Conservation (phyloP, 495 filamentous ascomycete genomes). For the Mycothermus thermophilus region DNA sequence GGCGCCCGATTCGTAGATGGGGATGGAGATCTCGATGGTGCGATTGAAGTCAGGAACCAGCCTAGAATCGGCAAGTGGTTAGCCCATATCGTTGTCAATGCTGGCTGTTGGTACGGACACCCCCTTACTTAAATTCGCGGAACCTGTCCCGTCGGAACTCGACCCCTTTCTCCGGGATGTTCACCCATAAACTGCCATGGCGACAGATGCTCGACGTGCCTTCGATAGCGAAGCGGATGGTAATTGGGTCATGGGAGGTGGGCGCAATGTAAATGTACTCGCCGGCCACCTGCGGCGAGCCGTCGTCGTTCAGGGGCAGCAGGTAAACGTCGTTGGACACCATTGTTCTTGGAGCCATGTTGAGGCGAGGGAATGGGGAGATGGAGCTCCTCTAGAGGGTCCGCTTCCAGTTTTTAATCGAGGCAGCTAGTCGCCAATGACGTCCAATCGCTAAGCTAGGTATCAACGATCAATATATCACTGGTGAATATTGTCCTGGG, state of each 20-base stretch:
- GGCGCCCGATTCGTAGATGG: slow-evolving; percentile 69
- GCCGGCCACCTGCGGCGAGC: slow-evolving; percentile 77
- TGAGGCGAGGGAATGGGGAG: too few relatives aligned
- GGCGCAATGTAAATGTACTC: slow-evolving; percentile 86
- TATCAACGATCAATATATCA: too few relatives aligned
- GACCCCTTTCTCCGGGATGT: slow-evolving; percentile 65
- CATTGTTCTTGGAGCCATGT: slow-evolving; percentile 41
- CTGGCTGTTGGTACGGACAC: too few relatives aligned
- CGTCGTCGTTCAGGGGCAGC: slow-evolving; percentile 79
- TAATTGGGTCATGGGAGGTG: slow-evolving; percentile 53
- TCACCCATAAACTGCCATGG: slow-evolving; percentile 88
- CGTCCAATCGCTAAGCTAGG: too few relatives aligned
- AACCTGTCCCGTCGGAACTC: slow-evolving; percentile 65
- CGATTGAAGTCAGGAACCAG: slow-evolving; percentile 86
- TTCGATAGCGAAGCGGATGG: slow-evolving; percentile 83
- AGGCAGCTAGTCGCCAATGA: too few relatives aligned
- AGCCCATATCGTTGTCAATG: too few relatives aligned
- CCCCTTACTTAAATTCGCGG: slow-evolving; percentile 66
- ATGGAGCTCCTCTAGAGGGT: too few relatives aligned
- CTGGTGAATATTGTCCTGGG: too few relatives aligned
- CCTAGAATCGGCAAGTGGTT: too few relatives aligned
- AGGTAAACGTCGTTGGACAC: slow-evolving; percentile 60
- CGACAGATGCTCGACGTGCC: slow-evolving; percentile 92
- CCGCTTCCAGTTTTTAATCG: too few relatives aligned
- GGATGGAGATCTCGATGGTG: slow-evolving; percentile 75